phyloP scores from a whole-genome alignment of 2,329 filamentous ascomycete species.

The Aschersonia sp. region DNA sequence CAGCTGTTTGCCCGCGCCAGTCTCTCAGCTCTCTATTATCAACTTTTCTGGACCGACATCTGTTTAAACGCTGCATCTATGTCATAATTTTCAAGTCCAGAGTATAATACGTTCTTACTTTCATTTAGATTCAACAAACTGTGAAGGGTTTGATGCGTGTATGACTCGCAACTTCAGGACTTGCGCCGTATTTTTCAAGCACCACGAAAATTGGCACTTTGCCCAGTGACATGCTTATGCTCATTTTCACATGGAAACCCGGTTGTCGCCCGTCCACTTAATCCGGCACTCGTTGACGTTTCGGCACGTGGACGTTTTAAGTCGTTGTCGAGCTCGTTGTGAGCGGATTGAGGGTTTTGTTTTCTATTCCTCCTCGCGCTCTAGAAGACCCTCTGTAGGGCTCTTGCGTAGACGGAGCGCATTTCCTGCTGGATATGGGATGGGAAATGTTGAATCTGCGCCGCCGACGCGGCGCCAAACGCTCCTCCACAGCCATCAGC shows the following conservation, averaged over 20 bases:
- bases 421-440: not conserved
- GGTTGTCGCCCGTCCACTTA: no score
- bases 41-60: not conserved
- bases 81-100: not conserved
- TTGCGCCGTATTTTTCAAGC: no score
- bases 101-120: no score
- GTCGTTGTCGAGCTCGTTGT: no score
- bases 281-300: no score
- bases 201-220: no score
- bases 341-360: not conserved
- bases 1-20: not conserved
- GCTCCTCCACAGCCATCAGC: not conserved
- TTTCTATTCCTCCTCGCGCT: not conserved
- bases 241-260: no score
- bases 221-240: no score
- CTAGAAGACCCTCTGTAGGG: not conserved
- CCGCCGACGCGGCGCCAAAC: not conserved
- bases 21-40: not conserved
- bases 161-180: no score
- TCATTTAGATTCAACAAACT: no score
- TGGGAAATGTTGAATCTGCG: not conserved
- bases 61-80: not conserved
- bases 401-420: not conserved
- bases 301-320: no score
- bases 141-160: no score